Percentiles rank a stretch among this genome's conserved stretches.
phyloP scores from a whole-genome alignment of 345 rosid species.

The Tarenaya hassleriana region DNA sequence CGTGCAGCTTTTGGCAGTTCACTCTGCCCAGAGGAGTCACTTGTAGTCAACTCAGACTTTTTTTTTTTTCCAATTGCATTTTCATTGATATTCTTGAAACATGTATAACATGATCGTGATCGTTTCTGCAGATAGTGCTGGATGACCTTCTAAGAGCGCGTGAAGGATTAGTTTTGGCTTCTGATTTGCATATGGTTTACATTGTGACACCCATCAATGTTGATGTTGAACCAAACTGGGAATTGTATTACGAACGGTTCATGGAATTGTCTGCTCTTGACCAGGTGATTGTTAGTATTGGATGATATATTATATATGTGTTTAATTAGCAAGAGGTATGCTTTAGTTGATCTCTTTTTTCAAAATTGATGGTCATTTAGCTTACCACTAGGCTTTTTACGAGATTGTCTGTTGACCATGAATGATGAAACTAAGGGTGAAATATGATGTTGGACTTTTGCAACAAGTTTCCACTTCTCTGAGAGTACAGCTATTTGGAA shows the following conservation, averaged over 20 bases:
- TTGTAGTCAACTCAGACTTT: conserved; percentile 42
- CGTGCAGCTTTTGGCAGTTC: conserved; percentile 98
- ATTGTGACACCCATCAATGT: conserved; percentile 87
- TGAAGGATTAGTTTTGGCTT: conserved; percentile 93
- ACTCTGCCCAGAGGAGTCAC: conserved; percentile 96
- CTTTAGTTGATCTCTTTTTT: conserved; percentile 4
- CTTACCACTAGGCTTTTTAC: not conserved
- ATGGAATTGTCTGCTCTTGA: conserved; percentile 81
- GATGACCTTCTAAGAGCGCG: conserved; percentile 96
- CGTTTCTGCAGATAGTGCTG: conserved; percentile 68
- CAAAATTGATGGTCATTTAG: conserved; percentile 13
- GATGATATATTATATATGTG: conserved; percentile 6
- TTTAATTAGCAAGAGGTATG: conserved; percentile 14
- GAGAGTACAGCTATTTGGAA: conserved; percentile 1
- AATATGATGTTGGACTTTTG: conserved; percentile 3
- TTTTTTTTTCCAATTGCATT: conserved; percentile 7
- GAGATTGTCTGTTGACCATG: not conserved
- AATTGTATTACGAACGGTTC: conserved; percentile 77
- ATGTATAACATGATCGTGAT: conserved; percentile 17
- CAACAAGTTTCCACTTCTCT: conserved; percentile 10
- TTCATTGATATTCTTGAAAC: conserved; percentile 10
- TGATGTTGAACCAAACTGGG: conserved; percentile 96
- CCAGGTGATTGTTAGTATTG: conserved; percentile 48
- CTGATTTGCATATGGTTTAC: conserved; percentile 94
- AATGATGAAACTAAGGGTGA: not conserved